Conservation (phyloP, 106 monocot species). For the Platanthera guangdongensis region DNA sequence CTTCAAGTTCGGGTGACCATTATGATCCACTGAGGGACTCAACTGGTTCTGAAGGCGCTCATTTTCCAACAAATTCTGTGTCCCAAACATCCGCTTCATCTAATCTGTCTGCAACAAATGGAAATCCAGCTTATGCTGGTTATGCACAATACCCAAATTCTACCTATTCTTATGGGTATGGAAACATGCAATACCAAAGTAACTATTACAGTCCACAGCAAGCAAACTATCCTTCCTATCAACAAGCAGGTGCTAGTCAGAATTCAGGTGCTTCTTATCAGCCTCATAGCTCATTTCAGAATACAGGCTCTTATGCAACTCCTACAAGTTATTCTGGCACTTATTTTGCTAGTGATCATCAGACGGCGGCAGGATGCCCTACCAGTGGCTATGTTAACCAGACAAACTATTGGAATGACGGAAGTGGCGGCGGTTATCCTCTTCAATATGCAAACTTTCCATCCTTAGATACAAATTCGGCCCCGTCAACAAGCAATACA, state of each 20-base stretch:
- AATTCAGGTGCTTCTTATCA: slow-evolving; percentile 97
- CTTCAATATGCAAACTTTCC: slow-evolving; percentile 53
- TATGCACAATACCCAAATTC: slow-evolving; percentile 40
- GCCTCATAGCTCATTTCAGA: slow-evolving; percentile 97
- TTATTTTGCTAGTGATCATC: slow-evolving; percentile 94
- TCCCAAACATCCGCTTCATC: slow-evolving; percentile 27
- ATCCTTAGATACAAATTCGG: slow-evolving; percentile 33
- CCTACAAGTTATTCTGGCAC: slow-evolving; percentile 75
- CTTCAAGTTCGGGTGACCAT: slow-evolving; percentile 38
- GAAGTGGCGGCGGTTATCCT: slow-evolving; percentile 25
- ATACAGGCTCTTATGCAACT: slow-evolving; percentile 65
- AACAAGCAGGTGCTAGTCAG: slow-evolving; percentile 73
- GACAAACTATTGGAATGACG: slow-evolving; percentile 43
- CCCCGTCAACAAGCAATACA: slow-evolving; percentile 27
- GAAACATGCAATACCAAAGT: slow-evolving; percentile 36
- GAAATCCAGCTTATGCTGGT: slow-evolving; percentile 50
- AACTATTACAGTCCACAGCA: slow-evolving; percentile 50
- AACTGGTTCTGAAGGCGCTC: slow-evolving; percentile 26
- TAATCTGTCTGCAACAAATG: slow-evolving; percentile 20
- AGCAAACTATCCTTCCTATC: slow-evolving; percentile 51
- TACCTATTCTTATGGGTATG: slow-evolving; percentile 40
- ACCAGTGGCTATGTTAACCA: slow-evolving; percentile 55
- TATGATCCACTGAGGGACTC: slow-evolving; percentile 48
- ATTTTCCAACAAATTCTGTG: slow-evolving; percentile 17
- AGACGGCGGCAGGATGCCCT: slow-evolving; percentile 65